Evolutionary conservation across 345 rosid genomes (phyloP).

Genomic region (Zanthoxylum bungeanum): DNA sequence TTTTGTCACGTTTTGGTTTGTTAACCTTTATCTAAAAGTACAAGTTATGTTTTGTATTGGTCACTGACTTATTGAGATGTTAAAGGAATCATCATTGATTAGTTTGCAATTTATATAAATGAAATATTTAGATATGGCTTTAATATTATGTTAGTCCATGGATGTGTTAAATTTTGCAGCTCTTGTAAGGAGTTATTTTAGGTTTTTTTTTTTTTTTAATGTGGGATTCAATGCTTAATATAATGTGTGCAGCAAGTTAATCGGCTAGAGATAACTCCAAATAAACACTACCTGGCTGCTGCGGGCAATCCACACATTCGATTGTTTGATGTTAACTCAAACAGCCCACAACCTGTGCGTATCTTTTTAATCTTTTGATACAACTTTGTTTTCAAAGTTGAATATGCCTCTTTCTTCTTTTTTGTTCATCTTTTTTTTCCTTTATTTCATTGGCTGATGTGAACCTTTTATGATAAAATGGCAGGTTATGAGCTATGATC

Average conservation of each 20-base stretch:
- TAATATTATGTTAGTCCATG: neutral
- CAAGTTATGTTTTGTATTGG: neutral
- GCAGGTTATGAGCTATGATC: constrained; percentile 89
- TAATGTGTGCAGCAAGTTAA: constrained; percentile 68
- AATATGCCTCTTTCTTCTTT: neutral
- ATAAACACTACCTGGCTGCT: constrained; percentile 78
- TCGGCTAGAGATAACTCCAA: constrained; percentile 91
- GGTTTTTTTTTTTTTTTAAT: neutral
- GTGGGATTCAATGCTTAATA: neutral
- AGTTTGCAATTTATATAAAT: too few relatives aligned
- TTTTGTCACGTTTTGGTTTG: neutral
- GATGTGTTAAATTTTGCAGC: neutral
- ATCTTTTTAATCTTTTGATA: neutral
- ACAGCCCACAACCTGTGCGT: constrained; percentile 71
- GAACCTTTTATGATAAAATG: neutral
- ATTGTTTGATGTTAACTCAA: constrained; percentile 78
- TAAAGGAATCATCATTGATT: neutral
- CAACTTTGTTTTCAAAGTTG: neutral
- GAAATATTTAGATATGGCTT: neutral
- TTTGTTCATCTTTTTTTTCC: too few relatives aligned
- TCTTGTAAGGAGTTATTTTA: neutral
- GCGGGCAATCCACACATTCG: constrained; percentile 95
- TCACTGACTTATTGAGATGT: neutral
- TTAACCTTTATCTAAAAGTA: neutral
- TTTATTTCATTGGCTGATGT: constrained; percentile 10